Evolutionary conservation across 768 basidiomycete genomes (phyloP), one percentile per base, ranked within the genome.

Genomic region (Collybia mongolica): DNA sequence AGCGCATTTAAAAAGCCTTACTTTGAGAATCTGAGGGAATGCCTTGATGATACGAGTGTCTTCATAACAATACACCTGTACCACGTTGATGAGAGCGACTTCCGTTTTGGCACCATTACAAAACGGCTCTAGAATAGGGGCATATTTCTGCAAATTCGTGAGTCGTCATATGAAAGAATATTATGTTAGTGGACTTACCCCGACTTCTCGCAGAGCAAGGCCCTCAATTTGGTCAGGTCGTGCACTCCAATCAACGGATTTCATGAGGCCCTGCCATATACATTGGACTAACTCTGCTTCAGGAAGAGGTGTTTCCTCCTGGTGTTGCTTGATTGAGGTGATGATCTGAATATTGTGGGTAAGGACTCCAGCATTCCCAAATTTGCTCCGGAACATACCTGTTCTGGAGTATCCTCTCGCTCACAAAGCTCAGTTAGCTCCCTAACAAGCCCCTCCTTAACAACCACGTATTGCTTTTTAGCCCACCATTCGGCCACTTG

Each of bases 61-160:
- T 72, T 96, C 93, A 69, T 98, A 97, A 68, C 92, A 95, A 73
- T 96, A 91, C 56, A 92, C 79, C 73, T 99, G 96, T 5, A 96
- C 92, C 45, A 88, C 82, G 67, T 98, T 98, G 71, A 99, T 93
- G 48, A 99, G 81, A 26, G 90, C 84, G 32, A 99, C 90, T 71
- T 99, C 84, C 18, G 91, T 90, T 70, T 95, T 95, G 17, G 93
- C 82, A 46, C 85, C 83, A 52, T 83, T 80, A 63, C 88, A 92
- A 76, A 99, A 99, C 26, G 91, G 84, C 69, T 94, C 92, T 46
- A 99, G 75, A 51, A 98, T 82, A 12, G 88, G 81, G 8, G 89
- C 79, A 64, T 84, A 88, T 80, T 84, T 86, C 93, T 97, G 63
- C 23, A 26, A 37, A 39, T 20, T n/a, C n/a, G 14, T 17, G 17